Percentiles rank a stretch among this genome's conserved stretches.
Evolutionary conservation across 768 basidiomycete genomes (phyloP).

Genomic region (Termitomyces sp.): DNA sequence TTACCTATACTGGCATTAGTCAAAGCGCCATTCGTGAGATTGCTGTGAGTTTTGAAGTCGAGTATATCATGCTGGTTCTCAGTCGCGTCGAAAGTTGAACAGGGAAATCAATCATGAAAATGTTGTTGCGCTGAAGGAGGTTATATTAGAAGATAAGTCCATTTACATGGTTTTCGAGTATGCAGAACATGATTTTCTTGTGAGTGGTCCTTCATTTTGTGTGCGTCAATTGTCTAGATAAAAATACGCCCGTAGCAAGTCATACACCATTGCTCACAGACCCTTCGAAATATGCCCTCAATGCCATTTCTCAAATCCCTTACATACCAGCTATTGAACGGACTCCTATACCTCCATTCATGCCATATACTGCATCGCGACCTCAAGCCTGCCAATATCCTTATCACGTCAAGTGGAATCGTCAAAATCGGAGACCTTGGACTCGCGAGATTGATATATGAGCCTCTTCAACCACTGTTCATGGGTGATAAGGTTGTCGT

Average conservation of each 20-base stretch:
- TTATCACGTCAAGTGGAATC: constrained; percentile 81
- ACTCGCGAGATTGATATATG: constrained; percentile 84
- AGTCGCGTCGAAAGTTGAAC: constrained; percentile 53
- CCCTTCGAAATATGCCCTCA: constrained; percentile 71
- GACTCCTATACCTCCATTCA: constrained; percentile 91
- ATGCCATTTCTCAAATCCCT: constrained; percentile 85
- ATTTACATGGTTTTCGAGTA: constrained; percentile 99
- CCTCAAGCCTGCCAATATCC: constrained; percentile 97
- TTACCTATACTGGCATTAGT: constrained; percentile 95
- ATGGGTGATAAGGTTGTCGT: constrained; percentile 98
- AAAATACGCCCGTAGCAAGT: constrained; percentile 65
- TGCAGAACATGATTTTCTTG: constrained; percentile 97
- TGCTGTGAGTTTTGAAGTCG: constrained; percentile 50
- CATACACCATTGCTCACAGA: constrained; percentile 96
- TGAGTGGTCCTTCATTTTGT: constrained; percentile 30
- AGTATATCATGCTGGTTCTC: constrained; percentile 9
- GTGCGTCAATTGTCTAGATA: background rate
- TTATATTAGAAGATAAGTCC: constrained; percentile 95
- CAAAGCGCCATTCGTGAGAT: constrained; percentile 98
- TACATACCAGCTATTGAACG: constrained; percentile 90
- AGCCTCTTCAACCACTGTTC: constrained; percentile 88
- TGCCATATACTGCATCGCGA: constrained; percentile 95
- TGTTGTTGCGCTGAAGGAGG: constrained; percentile 85
- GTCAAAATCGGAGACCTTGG: constrained; percentile 99
- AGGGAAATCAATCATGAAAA: constrained; percentile 89